These are phyloP conservation scores for Didymella sp. DNA, from an alignment of 2,329 filamentous ascomycete species.

Conservation along the genomic window DNA sequence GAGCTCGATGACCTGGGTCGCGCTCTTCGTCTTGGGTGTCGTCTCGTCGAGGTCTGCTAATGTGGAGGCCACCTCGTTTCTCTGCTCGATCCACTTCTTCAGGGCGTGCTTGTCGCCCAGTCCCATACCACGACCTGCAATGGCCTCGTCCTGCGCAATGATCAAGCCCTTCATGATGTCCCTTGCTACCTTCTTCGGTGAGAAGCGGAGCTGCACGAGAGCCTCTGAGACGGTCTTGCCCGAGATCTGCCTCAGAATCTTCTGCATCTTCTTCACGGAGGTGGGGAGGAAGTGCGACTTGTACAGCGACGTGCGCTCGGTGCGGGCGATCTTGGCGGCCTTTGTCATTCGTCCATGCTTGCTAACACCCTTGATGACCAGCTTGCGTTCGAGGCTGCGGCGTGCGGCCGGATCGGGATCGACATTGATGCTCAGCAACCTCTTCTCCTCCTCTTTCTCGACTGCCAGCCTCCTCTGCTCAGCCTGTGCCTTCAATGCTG, in stretches of 20 bases:
- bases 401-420: conserved; percentile 79
- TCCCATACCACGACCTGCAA: conserved; percentile 85
- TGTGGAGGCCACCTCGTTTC: conserved; percentile 16
- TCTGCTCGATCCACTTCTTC: conserved; percentile 31
- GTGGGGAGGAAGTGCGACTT: conserved; percentile 81
- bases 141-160: conserved; percentile 79
- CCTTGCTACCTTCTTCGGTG: conserved; percentile 87
- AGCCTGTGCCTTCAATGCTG: conserved; percentile 20
- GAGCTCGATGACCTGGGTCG: conserved; percentile 62
- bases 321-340: conserved; percentile 71
- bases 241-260: conserved; percentile 83
- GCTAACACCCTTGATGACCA: conserved; percentile 78
- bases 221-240: conserved; percentile 96
- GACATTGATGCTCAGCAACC: conserved; percentile 63
- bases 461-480: conserved; percentile 16
- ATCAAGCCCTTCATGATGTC: conserved; percentile 82
- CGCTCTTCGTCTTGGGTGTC: conserved; percentile 54
- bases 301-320: conserved; percentile 63
- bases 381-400: conserved; percentile 80
- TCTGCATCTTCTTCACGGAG: conserved; percentile 87
- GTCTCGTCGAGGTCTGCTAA: conserved; percentile 20
- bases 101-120: conserved; percentile 54
- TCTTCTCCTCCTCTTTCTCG: conserved; percentile 48
- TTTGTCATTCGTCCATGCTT: conserved; percentile 71
- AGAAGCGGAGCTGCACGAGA: conserved; percentile 92